Conservation (phyloP, 2,329 filamentous ascomycete species). For the Cladophialophora psammophila region DNA sequence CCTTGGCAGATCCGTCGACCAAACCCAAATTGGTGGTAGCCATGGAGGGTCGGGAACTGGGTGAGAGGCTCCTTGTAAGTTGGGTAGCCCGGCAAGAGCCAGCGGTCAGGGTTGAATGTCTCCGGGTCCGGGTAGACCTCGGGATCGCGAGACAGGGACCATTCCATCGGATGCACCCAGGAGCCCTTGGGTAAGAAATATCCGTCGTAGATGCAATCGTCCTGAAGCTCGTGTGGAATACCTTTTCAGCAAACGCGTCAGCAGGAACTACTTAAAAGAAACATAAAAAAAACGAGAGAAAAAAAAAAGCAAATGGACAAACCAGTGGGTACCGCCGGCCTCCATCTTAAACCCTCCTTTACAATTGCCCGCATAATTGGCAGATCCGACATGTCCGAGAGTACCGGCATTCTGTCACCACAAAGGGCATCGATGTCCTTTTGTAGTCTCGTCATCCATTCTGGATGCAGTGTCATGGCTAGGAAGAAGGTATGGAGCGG, state of each 20-base stretch:
- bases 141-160: constrained; percentile 49
- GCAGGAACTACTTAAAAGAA: not conserved
- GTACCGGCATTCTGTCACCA: constrained; percentile 49
- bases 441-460: constrained; percentile 59
- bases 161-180: constrained; percentile 54
- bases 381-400: constrained; percentile 46
- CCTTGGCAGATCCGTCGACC: constrained; percentile 53
- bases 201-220: constrained; percentile 58
- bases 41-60: constrained; percentile 60
- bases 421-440: constrained; percentile 58
- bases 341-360: constrained; percentile 51
- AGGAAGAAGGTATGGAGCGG: constrained; percentile 43
- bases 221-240: constrained; percentile 44
- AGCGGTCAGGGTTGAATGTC: constrained; percentile 56
- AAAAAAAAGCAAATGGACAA: not conserved
- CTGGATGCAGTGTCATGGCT: constrained; percentile 57
- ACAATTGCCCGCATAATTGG: constrained; percentile 49
- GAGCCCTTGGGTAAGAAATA: constrained; percentile 59
- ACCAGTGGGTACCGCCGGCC: not conserved
- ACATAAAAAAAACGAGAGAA: too few species aligned
- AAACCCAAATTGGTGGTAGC: constrained; percentile 62
- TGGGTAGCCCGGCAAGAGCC: constrained; percentile 60
- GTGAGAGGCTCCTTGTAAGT: constrained; percentile 61
- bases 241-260: constrained; percentile 14
- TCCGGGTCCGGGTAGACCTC: constrained; percentile 51